These are phyloP conservation scores for Atkinsonella hypoxylon DNA, from an alignment of 2,329 filamentous ascomycete species.

Conservation along the genomic window DNA sequence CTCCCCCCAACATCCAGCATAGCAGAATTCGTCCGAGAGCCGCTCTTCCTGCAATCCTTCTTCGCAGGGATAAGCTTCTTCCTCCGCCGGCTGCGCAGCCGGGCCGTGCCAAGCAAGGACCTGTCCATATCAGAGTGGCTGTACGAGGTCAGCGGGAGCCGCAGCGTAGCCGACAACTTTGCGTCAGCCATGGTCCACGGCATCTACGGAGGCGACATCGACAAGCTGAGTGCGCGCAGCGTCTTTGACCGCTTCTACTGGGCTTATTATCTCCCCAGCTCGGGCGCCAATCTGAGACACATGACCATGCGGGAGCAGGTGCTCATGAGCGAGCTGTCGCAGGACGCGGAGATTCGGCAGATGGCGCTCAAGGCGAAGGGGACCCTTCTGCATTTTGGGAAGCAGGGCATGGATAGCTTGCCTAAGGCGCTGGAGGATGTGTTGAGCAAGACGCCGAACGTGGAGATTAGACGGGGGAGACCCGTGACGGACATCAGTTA, in stretches of 20 bases:
- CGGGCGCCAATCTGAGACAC: constrained; percentile 29
- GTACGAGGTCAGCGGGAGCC: constrained; percentile 17
- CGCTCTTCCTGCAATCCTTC: constrained; percentile 21
- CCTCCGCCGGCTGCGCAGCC: constrained; percentile 11
- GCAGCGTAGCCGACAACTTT: constrained; percentile 53
- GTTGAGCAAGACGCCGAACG: constrained; percentile 42
- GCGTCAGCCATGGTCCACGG: constrained; percentile 71
- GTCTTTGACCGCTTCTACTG: constrained; percentile 27
- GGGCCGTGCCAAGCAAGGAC: constrained; percentile 16
- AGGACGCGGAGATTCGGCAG: constrained; percentile 18
- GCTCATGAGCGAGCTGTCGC: constrained; percentile 17
- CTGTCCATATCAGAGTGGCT: constrained; percentile 26
- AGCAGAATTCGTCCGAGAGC: constrained; percentile 17
- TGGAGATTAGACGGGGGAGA: constrained; percentile 41
- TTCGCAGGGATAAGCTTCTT: constrained; percentile 16
- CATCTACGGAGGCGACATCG: constrained; percentile 83
- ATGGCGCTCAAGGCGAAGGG: constrained; percentile 20
- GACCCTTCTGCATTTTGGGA: constrained; percentile 24
- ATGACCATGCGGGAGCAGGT: constrained; percentile 19
- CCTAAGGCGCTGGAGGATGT: constrained; percentile 38
- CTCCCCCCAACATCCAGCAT: constrained; percentile 19
- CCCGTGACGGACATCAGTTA: constrained; percentile 36
- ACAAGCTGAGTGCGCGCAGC: constrained; percentile 62
- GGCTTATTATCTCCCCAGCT: constrained; percentile 17
- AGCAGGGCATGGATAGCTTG: constrained; percentile 51